A percentile compares a stretch with the other conserved stretches of the same genome.
Conservation (phyloP, 805 yeast species). For the Yamadazyma sp. region DNA sequence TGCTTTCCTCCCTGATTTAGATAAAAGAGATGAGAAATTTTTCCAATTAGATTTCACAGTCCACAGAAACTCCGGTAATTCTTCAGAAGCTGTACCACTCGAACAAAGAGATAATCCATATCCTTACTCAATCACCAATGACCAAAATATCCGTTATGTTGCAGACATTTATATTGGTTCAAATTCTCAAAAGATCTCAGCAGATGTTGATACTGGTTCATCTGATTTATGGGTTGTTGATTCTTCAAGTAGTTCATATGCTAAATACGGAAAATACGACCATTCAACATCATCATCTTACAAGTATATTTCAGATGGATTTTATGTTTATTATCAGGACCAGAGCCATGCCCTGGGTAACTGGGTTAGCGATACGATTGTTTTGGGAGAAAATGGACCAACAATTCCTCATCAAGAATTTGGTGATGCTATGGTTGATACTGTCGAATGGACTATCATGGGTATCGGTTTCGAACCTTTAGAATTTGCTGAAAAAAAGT, state of each 20-base stretch:
- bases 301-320: constrained; percentile 27
- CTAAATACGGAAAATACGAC: constrained; percentile 37
- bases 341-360: constrained; percentile 35
- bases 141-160: constrained; percentile 6
- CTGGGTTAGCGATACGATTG: constrained; percentile 14
- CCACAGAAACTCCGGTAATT: not conserved
- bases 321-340: constrained; percentile 47
- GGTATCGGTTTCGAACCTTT: constrained; percentile 15
- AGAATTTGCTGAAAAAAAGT: constrained; percentile 13
- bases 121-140: not conserved
- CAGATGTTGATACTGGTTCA: constrained; percentile 26
- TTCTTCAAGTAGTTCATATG: constrained; percentile 1
- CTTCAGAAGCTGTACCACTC: not conserved
- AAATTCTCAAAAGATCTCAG: constrained; percentile 17
- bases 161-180: constrained; percentile 18
- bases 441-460: constrained; percentile 13
- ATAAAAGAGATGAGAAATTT: constrained; percentile 8
- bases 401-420: constrained; percentile 9
- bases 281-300: constrained; percentile 28
- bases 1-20: constrained; percentile 7
- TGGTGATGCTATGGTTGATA: constrained; percentile 13
- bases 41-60: constrained; percentile 8
- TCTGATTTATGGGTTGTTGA: constrained; percentile 25
- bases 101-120: not conserved
- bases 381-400: constrained; percentile 5